Conservation (phyloP, 257 asterid genomes). For the Echium plantagineum region DNA sequence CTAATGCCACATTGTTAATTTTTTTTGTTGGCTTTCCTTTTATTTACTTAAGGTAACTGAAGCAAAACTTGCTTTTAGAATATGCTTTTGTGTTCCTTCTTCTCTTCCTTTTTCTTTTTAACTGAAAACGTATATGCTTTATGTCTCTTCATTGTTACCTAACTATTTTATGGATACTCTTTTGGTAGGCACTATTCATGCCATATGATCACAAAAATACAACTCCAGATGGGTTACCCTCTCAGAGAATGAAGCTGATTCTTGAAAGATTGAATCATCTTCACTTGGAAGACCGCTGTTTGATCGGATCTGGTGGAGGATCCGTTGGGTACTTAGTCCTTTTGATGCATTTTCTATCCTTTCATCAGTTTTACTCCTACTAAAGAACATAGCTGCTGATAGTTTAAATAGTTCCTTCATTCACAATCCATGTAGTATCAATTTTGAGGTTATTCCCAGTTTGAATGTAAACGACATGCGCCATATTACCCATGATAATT, state of each 20-base stretch:
- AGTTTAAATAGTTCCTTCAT: too few relatives aligned
- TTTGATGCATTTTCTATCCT: not conserved
- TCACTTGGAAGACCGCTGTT: slow-evolving; percentile 71
- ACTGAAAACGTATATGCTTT: not conserved
- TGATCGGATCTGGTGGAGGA: slow-evolving; percentile 97
- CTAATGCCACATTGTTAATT: not conserved
- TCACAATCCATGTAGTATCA: not conserved
- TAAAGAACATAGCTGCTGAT: not conserved
- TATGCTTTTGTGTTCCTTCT: too few relatives aligned
- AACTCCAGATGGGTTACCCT: slow-evolving; percentile 76
- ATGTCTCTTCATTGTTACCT: slow-evolving; percentile 7
- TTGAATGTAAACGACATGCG: not conserved
- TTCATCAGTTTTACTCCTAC: not conserved
- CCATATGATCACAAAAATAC: slow-evolving; percentile 97
- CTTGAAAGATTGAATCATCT: slow-evolving; percentile 79
- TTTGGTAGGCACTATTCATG: slow-evolving; percentile 78
- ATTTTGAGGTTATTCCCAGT: not conserved
- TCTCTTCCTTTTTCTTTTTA: not conserved
- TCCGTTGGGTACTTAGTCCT: slow-evolving; percentile 67
- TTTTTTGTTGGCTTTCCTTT: not conserved
- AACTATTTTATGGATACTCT: slow-evolving; percentile 10
- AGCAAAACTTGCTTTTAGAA: too few relatives aligned
- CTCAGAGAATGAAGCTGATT: slow-evolving; percentile 67
- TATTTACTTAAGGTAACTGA: too few relatives aligned
- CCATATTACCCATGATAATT: not conserved